A percentile compares a stretch with the other conserved stretches of the same genome.
Conservation (phyloP, 2,329 filamentous ascomycete species). For the Cladophialophora immunda region DNA sequence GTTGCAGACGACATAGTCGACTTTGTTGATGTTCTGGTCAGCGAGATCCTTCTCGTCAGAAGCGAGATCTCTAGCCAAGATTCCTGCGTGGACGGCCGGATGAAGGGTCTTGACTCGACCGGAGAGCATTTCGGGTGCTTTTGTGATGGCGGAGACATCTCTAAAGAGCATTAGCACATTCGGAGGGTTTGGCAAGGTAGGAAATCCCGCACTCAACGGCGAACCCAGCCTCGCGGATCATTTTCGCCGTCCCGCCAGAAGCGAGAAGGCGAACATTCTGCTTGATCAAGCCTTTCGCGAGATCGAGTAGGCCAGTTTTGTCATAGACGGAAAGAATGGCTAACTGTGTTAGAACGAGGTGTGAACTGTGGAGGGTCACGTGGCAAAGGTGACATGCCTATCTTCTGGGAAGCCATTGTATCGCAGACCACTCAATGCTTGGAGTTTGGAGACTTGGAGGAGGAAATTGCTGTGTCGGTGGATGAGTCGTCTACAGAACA, state of each 20-base stretch:
- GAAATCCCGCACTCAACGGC: conserved; percentile 76
- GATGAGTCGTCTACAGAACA: background rate
- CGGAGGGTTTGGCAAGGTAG: conserved; percentile 2
- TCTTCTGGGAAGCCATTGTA: conserved; percentile 35
- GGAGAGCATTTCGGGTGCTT: conserved; percentile 95
- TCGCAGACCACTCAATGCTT: background rate
- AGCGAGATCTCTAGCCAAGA: conserved; percentile 91
- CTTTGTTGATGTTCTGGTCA: conserved; percentile 93
- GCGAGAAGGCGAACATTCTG: conserved; percentile 92
- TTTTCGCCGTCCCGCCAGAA: conserved; percentile 91
- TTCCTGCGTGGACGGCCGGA: conserved; percentile 83
- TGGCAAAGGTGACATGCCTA: conserved; percentile 31
- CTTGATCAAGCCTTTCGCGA: conserved; percentile 88
- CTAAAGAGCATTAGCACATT: conserved; percentile 55
- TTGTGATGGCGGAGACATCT: conserved; percentile 96
- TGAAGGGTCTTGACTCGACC: conserved; percentile 95
- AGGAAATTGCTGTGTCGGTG: background rate
- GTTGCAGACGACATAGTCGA: conserved; percentile 97
- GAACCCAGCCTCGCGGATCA: conserved; percentile 97
- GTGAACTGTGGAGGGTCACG: background rate
- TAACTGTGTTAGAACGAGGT: conserved; percentile 40
- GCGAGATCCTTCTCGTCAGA: conserved; percentile 97
- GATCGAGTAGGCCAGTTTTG: conserved; percentile 93
- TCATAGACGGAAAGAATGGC: conserved; percentile 98
- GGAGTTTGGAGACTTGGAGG: background rate